Evolutionary conservation across 257 asterid species (phyloP).

Genomic region (Schizonepeta tenuifolia): DNA sequence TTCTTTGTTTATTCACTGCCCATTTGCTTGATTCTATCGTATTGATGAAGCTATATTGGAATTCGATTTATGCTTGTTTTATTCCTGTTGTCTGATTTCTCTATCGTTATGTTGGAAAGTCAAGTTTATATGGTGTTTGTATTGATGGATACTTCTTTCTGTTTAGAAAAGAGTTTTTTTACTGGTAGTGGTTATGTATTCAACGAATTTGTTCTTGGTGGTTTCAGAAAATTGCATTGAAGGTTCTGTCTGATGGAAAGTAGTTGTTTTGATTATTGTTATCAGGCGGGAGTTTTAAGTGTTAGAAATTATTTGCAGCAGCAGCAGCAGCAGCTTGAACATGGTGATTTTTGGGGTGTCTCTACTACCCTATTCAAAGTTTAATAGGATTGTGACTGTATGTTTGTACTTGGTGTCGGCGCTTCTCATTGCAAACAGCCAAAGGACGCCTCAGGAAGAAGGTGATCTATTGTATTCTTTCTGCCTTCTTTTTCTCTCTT

Average conservation of each 20-base stretch:
- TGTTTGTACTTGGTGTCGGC: constrained; percentile 52
- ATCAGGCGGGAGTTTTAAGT: constrained; percentile 37
- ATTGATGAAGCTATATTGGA: not conserved
- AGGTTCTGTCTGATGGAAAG: constrained; percentile 7
- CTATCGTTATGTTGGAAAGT: not conserved
- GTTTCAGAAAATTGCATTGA: not conserved
- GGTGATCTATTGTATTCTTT: constrained; percentile 40
- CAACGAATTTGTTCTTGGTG: not conserved
- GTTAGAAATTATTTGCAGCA: constrained; percentile 33
- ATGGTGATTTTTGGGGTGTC: constrained; percentile 33
- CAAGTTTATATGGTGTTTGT: not conserved
- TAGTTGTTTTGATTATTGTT: constrained; percentile 16
- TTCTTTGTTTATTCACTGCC: not conserved
- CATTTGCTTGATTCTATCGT: not conserved
- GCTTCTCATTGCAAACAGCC: constrained; percentile 47
- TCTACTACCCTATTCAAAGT: constrained; percentile 25
- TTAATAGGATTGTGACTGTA: constrained; percentile 38
- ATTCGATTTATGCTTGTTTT: constrained; percentile 5
- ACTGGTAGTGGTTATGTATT: not conserved
- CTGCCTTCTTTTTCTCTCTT: not conserved
- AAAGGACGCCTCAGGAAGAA: constrained; percentile 67
- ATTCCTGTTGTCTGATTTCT: constrained; percentile 3
- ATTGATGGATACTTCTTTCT: constrained; percentile 11
- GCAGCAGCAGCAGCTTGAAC: constrained; percentile 30
- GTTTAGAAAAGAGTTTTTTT: constrained; percentile 1